A percentile compares a stretch with the other conserved stretches of the same genome.
phyloP scores from a whole-genome alignment of 306 rosid species.

The Prosopis cineraria region DNA sequence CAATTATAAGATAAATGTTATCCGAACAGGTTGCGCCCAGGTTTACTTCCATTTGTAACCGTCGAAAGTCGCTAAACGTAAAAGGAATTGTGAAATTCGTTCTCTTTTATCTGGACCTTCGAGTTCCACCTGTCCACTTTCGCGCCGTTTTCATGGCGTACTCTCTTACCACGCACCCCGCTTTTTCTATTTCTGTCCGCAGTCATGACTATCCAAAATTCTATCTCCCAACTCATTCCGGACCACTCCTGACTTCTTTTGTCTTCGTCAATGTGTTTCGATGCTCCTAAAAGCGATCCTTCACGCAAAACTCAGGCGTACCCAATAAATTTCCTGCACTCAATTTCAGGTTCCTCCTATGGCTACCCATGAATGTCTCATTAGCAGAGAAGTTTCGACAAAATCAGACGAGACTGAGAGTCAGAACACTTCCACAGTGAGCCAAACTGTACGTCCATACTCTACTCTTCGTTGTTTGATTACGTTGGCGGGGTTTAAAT shows the following conservation, averaged over 20 bases:
- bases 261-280: neutral
- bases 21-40: no score
- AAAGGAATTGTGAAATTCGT: neutral
- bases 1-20: no score
- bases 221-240: neutral
- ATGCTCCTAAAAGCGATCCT: neutral
- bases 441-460: slow-evolving; percentile 49
- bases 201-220: neutral
- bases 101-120: neutral
- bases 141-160: neutral
- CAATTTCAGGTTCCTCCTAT: slow-evolving; percentile 45
- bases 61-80: neutral
- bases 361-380: slow-evolving; percentile 37
- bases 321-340: neutral
- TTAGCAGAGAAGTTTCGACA: slow-evolving; percentile 33
- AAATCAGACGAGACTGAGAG: slow-evolving; percentile 54
- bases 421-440: slow-evolving; percentile 51
- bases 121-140: neutral
- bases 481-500: neutral
- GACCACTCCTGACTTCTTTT: neutral
- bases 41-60: no score
- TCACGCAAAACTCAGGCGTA: neutral
- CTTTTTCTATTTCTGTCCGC: neutral
- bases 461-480: neutral
- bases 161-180: neutral